These are phyloP conservation scores for Metschnikowia kunwiensis DNA, from an alignment of 805 yeast genomes.

Conservation along the genomic window DNA sequence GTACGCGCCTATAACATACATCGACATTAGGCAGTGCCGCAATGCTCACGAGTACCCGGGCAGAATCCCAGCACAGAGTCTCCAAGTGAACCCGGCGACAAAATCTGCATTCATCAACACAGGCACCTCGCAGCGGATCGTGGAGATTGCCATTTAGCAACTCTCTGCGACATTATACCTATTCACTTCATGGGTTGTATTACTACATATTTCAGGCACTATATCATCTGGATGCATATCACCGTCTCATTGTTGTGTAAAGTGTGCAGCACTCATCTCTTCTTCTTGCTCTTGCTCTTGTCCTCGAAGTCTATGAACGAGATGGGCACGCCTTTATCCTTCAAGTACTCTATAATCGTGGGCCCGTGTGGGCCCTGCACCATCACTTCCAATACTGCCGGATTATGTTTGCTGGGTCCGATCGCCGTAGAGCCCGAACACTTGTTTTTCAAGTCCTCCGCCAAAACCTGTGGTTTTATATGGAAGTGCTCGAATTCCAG, in stretches of 20 bases:
- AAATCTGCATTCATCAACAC: conserved; percentile 58
- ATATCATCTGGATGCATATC: neutral
- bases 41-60: conserved; percentile 65
- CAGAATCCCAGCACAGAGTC: conserved; percentile 53
- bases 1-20: conserved; percentile 46
- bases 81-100: conserved; percentile 49
- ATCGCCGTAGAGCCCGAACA: conserved; percentile 90
- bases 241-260: too few species aligned
- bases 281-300: conserved; percentile 55
- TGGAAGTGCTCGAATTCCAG: conserved; percentile 65
- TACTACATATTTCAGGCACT: neutral
- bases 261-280: conserved; percentile 22
- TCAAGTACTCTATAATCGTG: conserved; percentile 55
- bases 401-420: conserved; percentile 55
- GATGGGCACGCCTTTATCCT: conserved; percentile 58
- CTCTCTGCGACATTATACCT: neutral
- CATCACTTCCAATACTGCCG: conserved; percentile 60
- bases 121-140: conserved; percentile 50
- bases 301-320: conserved; percentile 66
- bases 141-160: conserved; percentile 50
- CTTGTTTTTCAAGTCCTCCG: conserved; percentile 65
- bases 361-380: conserved; percentile 91
- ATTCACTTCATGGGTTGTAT: neutral
- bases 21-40: conserved; percentile 70
- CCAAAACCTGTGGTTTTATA: conserved; percentile 61